Percentiles rank a stretch among this genome's conserved stretches.
These are phyloP conservation scores for Mollisia scopiformis DNA, from an alignment of 2,329 filamentous ascomycete genomes.

Conservation along the genomic window DNA sequence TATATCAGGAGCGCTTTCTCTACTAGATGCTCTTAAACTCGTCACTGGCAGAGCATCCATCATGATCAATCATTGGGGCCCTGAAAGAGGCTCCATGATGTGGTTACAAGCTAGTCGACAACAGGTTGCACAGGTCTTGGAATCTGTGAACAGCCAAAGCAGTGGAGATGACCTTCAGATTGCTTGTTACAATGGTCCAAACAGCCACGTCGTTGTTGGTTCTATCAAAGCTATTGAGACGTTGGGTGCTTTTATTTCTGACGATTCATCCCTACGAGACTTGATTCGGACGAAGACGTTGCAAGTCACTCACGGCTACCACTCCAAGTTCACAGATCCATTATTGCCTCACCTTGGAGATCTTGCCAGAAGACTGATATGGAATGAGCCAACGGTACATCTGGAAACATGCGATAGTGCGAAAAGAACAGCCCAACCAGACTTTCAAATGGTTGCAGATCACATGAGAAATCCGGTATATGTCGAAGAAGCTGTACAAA, in stretches of 20 bases:
- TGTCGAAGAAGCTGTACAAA: conserved; percentile 33
- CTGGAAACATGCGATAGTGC: background rate
- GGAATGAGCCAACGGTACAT: background rate
- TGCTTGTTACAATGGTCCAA: conserved; percentile 40
- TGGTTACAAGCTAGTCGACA: conserved; percentile 26
- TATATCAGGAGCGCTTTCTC: conserved; percentile 37
- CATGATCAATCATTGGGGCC: conserved; percentile 38
- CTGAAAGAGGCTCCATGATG: conserved; percentile 41
- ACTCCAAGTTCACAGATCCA: conserved; percentile 34
- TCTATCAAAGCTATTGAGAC: conserved; percentile 30
- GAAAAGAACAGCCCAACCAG: background rate
- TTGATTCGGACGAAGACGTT: conserved; percentile 26
- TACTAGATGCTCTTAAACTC: conserved; percentile 38
- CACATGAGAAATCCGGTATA: conserved; percentile 36
- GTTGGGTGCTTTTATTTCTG: conserved; percentile 12
- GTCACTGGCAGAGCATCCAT: conserved; percentile 38
- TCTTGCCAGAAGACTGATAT: conserved; percentile 29
- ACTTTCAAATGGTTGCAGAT: background rate
- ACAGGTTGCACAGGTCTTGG: conserved; percentile 12
- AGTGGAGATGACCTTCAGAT: conserved; percentile 23
- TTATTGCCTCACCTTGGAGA: conserved; percentile 23
- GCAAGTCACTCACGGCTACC: conserved; percentile 35
- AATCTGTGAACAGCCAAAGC: background rate
- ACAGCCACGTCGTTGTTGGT: conserved; percentile 38
- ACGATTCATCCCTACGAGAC: conserved; percentile 20